Evolutionary conservation across 768 basidiomycete species (phyloP).

Genomic region (Paxillus involutus): DNA sequence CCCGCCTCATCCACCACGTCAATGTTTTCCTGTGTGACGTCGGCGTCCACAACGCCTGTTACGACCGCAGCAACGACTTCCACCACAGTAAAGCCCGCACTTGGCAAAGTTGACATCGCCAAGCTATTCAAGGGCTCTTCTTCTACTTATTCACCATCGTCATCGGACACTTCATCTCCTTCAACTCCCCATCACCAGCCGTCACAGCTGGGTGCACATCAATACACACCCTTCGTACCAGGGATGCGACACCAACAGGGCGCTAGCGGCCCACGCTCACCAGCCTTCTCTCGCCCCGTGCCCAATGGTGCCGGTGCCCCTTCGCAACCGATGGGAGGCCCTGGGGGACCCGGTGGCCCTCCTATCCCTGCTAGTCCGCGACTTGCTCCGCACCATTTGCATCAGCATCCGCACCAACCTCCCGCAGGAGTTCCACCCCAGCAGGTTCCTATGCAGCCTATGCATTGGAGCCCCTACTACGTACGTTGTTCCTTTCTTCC

Average conservation of each 20-base stretch:
- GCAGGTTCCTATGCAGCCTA: slow-evolving; percentile 39
- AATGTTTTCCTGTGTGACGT: too few species aligned
- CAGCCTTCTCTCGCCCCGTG: slow-evolving; percentile 60
- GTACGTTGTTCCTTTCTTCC: too few species aligned
- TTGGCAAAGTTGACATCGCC: slow-evolving; percentile 36
- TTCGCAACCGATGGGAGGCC: slow-evolving; percentile 49
- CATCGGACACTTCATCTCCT: slow-evolving; percentile 59
- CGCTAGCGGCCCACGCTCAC: slow-evolving; percentile 62
- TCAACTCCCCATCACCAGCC: slow-evolving; percentile 46
- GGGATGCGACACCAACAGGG: slow-evolving; percentile 45
- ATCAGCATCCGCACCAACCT: slow-evolving; percentile 50
- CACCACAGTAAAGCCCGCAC: slow-evolving; percentile 30
- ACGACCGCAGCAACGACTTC: slow-evolving; percentile 37
- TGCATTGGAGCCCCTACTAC: too few species aligned
- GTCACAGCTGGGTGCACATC: slow-evolving; percentile 44
- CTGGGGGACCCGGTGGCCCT: too few species aligned
- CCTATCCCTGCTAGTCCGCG: slow-evolving; percentile 63
- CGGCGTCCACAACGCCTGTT: too few species aligned
- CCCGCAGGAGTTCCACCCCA: slow-evolving; percentile 51
- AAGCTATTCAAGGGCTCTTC: too few species aligned
- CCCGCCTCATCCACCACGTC: too few species aligned
- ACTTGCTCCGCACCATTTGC: slow-evolving; percentile 47
- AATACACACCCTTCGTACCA: slow-evolving; percentile 51
- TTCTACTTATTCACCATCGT: too few species aligned
- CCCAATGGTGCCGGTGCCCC: slow-evolving; percentile 53